Evolutionary conservation across 202 grass and related monocot species (phyloP).

Genomic region (Panicum virgatum): DNA sequence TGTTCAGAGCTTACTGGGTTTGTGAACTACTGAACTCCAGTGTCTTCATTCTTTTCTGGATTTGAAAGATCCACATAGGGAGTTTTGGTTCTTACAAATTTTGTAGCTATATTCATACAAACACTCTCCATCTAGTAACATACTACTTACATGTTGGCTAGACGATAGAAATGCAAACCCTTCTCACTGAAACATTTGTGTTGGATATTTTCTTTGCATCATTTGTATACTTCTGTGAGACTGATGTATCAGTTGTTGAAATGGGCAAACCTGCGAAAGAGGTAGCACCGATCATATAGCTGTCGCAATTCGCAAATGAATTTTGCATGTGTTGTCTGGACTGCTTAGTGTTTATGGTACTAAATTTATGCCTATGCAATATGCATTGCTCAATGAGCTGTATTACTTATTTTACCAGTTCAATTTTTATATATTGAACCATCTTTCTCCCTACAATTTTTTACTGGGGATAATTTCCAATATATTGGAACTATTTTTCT

Average conservation of each 20-base stretch:
- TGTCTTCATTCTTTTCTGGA: slow-evolving; percentile 39
- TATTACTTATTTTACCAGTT: not conserved
- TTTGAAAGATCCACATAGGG: slow-evolving; percentile 26
- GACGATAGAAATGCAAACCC: slow-evolving; percentile 6
- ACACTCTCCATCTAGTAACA: slow-evolving; percentile 14
- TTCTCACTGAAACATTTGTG: slow-evolving; percentile 25
- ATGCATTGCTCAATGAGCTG: not conserved
- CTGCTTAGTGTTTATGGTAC: not conserved
- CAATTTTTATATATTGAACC: not conserved
- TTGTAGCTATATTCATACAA: slow-evolving; percentile 38
- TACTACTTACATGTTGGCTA: not conserved
- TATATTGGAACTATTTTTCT: not conserved
- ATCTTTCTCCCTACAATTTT: not conserved
- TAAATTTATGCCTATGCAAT: not conserved
- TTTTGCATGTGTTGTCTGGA: not conserved
- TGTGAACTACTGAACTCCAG: slow-evolving; percentile 22
- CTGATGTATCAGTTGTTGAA: not conserved
- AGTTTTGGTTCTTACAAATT: slow-evolving; percentile 42
- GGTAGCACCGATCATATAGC: too few species aligned
- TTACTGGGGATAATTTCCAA: not conserved
- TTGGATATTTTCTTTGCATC: slow-evolving; percentile 16
- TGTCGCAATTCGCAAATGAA: slow-evolving; percentile 4
- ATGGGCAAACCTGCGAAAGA: not conserved
- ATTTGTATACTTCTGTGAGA: not conserved
- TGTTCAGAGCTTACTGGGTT: slow-evolving; percentile 30